phyloP scores from a whole-genome alignment of 169 alveolate species.

The Theileria luwenshuni region DNA sequence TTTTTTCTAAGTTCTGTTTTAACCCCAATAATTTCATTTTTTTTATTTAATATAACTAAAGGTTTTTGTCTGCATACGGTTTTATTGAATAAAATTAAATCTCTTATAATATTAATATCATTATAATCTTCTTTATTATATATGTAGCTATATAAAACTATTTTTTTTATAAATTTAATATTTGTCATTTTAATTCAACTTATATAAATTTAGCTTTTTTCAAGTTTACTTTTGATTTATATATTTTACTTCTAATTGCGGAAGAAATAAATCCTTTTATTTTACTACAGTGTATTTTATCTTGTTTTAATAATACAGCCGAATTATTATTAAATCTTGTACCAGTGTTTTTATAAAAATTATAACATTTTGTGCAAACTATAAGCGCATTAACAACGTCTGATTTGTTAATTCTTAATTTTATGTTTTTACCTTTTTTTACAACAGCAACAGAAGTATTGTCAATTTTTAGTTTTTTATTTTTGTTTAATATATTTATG shows the following conservation, averaged over 20 bases:
- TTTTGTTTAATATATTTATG: slow-evolving; percentile 23
- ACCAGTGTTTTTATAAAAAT: slow-evolving; percentile 28
- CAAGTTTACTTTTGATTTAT: slow-evolving; percentile 24
- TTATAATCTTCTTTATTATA: too few species aligned
- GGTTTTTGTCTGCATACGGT: too few species aligned
- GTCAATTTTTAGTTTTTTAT: slow-evolving; percentile 13
- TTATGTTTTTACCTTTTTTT: slow-evolving; percentile 17
- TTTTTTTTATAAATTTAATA: too few species aligned
- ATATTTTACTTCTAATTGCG: background rate
- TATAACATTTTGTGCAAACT: slow-evolving; percentile 19
- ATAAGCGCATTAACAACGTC: slow-evolving; percentile 27
- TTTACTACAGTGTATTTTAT: slow-evolving; percentile 21
- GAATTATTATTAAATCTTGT: slow-evolving; percentile 32
- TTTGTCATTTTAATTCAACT: slow-evolving; percentile 16
- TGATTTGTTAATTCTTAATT: slow-evolving; percentile 29
- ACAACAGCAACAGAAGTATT: slow-evolving; percentile 30
- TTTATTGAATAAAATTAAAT: too few species aligned
- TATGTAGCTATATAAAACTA: too few species aligned
- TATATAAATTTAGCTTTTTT: slow-evolving; percentile 44
- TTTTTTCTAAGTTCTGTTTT: too few species aligned
- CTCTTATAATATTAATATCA: too few species aligned
- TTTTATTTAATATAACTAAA: too few species aligned
- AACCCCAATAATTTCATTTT: too few species aligned
- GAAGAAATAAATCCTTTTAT: slow-evolving; percentile 30
- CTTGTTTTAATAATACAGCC: background rate